Base-by-base conservation (phyloP, 139 green algal species). In the Micractinium conductrix region DNA sequence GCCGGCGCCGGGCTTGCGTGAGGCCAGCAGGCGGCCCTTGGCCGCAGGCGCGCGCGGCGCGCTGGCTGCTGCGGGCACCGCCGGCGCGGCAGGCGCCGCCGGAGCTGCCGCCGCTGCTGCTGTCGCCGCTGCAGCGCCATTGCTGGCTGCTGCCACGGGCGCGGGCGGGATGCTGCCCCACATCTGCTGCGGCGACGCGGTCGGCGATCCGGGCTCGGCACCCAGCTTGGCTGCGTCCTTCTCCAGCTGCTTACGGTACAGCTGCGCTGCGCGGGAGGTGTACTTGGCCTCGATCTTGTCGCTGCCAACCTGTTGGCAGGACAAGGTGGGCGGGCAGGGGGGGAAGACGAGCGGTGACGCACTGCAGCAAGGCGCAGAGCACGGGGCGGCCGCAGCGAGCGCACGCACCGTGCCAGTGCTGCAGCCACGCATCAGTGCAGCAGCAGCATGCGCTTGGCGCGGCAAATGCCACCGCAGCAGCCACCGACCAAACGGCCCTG, bases 281-380 rank as follows among this genome's bases (percentile, higher is more conserved):
- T 99, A 99, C 91, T 98, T 99, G 60, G 90, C 79, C 90, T 98
- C 94, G 68, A 99, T 99, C 86, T 99, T 99, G 88, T 99, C 97
- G 42, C 93, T 90, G 55, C 93, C 94, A 16, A 91, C 42, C 70
- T 78, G 70, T 10, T 7, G 22, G 37, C 68, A 74, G 16, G 68
- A 37, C 40, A n/a, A 2, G 17, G 8, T 44, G 4, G 33, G 12
- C 24, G 67, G 53, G 53, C 26, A 22, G 53, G 53, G 53, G 26
- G 5, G 53, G 7, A 30, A 22, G 5, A 16, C 2, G n/a, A n/a
- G n/a, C n/a, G n/a, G n/a, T n/a, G n/a, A n/a, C n/a, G n/a, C n/a
- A n/a, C n/a, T n/a, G 4, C 65, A 44, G 65, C 65, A 72, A 28
- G 14, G 16, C 33, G n/a, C 1, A 9, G 7, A 30, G 65, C 65